Base-by-base conservation (phyloP, 169 alveolate species). In the Plasmodium knowlesi region DNA sequence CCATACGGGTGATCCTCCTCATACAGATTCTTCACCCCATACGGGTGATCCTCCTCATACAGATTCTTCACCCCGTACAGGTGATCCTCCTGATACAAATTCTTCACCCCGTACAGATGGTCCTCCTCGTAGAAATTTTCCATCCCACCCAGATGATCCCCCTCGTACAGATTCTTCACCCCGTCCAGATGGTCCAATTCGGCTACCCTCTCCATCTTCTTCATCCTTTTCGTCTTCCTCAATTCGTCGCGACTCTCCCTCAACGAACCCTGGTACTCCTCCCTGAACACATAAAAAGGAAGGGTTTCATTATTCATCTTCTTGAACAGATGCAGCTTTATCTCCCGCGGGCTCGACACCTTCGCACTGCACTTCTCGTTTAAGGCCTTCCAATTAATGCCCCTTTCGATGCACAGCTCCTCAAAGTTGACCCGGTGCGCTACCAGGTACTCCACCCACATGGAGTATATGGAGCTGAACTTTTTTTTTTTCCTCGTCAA, bases 401-500 rank as follows among this genome's bases (percentile, higher is more conserved):
- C 80, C 80, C 93, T 74, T 9, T 41, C 4, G 71, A 14, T 34
- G 12, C 86, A 86, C 78, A 86, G 67, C 28, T 86, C 72, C 8
- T 16, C 28, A 10, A 86, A 50, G 67, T 46, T 19, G 2, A 86
- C 67, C 3, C 80, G 79, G 46, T 76, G 74, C 46, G 43, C 80
- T 5, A 86, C 25, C 8, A 86, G 73, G 43, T 86, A 86, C 30
- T 76, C 71, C 1, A 86, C 41, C 93, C 93, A 86, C 22, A 86
- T 6, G 0, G 84, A 9, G 80, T 86, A 86, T 5, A 86, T 54
- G 41, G 19, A 19, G 39, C 81, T 76, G 30, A 74, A 78, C 80
- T 86, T 86, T 86, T 86, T 86, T 37, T 86, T 86, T 67, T 86
- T 86, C 81, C 53, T 86, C 28, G 43, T 76, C n/a, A 43, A 46